Evolutionary conservation across 1,284 basidiomycete genomes (phyloP).

Genomic region (Sanghuangporus weigelae): DNA sequence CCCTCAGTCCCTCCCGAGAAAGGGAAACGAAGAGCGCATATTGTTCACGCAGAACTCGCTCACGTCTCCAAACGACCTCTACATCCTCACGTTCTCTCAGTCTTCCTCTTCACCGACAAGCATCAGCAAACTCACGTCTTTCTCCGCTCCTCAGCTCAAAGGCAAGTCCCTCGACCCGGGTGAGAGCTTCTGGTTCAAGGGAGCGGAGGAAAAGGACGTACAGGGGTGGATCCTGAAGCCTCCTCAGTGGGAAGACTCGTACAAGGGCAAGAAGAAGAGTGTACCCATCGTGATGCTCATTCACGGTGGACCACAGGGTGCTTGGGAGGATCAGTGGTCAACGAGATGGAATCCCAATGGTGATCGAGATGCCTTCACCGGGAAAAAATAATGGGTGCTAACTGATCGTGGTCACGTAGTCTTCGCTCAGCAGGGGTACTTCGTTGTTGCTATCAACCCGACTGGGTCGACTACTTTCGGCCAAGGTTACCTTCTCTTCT

Average conservation of each 20-base stretch:
- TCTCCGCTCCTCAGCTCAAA: slow-evolving; percentile 54
- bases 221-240: slow-evolving; percentile 85
- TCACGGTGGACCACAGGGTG: slow-evolving; percentile 77
- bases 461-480: slow-evolving; percentile 88
- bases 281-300: slow-evolving; percentile 73
- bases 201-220: slow-evolving; percentile 63
- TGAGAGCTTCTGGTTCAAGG: slow-evolving; percentile 84
- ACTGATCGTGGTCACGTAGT: slow-evolving; percentile 34
- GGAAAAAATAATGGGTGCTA: not conserved
- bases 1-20: slow-evolving; percentile 47
- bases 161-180: slow-evolving; percentile 53
- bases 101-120: not conserved
- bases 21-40: slow-evolving; percentile 41
- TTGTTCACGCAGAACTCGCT: slow-evolving; percentile 67
- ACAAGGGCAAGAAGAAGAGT: slow-evolving; percentile 59
- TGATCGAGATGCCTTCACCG: slow-evolving; percentile 25
- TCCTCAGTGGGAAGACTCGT: slow-evolving; percentile 46
- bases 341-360: slow-evolving; percentile 87
- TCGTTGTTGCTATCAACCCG: slow-evolving; percentile 81
- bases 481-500: too few species aligned
- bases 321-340: slow-evolving; percentile 82
- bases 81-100: slow-evolving; percentile 43
- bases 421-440: slow-evolving; percentile 81
- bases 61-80: slow-evolving; percentile 70
- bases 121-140: slow-evolving; percentile 46